These are phyloP conservation scores for Polytrichum commune DNA, from an alignment of 225 moss, liverwort and hornwort species.

Conservation along the genomic window DNA sequence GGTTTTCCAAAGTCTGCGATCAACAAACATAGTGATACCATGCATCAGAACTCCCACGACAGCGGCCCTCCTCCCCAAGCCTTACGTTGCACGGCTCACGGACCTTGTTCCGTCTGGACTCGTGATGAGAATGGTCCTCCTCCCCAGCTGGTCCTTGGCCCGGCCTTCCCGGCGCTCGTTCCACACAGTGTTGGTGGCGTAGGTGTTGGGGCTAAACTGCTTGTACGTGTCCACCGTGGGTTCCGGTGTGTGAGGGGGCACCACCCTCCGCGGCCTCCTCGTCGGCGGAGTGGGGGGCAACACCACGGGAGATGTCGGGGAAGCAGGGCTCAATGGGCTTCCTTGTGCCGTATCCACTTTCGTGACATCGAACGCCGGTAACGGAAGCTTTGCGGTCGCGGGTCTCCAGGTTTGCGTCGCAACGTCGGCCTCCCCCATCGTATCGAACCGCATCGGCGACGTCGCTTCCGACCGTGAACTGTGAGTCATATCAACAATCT, in stretches of 20 bases:
- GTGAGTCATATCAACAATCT: not conserved
- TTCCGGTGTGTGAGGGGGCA: constrained; percentile 8
- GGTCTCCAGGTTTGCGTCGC: too few species aligned
- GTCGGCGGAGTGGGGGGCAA: constrained; percentile 10
- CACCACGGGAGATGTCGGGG: not conserved
- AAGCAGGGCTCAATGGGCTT: constrained; percentile 22
- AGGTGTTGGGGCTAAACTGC: constrained; percentile 21
- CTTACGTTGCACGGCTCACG: too few species aligned
- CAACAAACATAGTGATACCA: too few species aligned
- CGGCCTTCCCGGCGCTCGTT: constrained; percentile 29
- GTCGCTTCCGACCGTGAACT: constrained; percentile 25
- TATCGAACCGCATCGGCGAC: constrained; percentile 10
- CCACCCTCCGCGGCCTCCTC: not conserved
- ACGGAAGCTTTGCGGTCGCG: too few species aligned
- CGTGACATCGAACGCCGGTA: too few species aligned
- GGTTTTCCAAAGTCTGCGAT: too few species aligned
- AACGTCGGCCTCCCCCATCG: too few species aligned
- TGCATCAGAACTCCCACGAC: too few species aligned
- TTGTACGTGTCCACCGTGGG: constrained; percentile 39
- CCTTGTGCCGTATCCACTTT: constrained; percentile 13
- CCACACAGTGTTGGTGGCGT: constrained; percentile 44
- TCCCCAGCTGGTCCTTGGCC: constrained; percentile 2
- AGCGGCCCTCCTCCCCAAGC: too few species aligned
- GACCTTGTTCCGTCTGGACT: constrained; percentile 1
- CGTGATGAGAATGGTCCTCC: constrained; percentile 33